Evolutionary conservation across 129 eudicot species (phyloP).

Genomic region (Arctium minus): DNA sequence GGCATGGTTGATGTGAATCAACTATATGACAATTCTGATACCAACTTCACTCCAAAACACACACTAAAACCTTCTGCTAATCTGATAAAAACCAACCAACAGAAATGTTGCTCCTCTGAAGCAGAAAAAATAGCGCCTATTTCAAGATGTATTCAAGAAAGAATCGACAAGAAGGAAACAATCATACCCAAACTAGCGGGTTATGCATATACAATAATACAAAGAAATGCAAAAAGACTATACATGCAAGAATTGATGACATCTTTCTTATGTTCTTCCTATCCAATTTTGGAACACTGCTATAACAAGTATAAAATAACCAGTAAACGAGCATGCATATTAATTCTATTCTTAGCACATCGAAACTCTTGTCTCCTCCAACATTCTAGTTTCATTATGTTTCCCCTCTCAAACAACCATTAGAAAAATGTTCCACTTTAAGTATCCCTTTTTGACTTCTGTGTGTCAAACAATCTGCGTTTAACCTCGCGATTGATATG

Average conservation of each 20-base stretch:
- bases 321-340: neutral
- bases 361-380: neutral
- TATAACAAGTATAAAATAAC: neutral
- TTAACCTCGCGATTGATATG: neutral
- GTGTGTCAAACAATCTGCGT: neutral
- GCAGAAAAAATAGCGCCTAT: neutral
- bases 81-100: neutral
- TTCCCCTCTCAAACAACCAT: neutral
- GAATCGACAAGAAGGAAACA: neutral
- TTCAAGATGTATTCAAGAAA: neutral
- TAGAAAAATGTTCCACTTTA: neutral
- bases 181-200: neutral
- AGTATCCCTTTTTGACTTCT: neutral
- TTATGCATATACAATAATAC: neutral
- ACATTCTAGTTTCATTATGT: neutral
- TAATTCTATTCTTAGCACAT: neutral
- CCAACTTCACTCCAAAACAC: neutral
- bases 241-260: neutral
- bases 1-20: neutral
- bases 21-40: neutral
- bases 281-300: neutral
- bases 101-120: neutral
- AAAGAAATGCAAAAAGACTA: neutral
- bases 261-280: neutral
- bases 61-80: neutral